Conservation (phyloP, 2,329 filamentous ascomycete species). For the Trichoderma sp. region DNA sequence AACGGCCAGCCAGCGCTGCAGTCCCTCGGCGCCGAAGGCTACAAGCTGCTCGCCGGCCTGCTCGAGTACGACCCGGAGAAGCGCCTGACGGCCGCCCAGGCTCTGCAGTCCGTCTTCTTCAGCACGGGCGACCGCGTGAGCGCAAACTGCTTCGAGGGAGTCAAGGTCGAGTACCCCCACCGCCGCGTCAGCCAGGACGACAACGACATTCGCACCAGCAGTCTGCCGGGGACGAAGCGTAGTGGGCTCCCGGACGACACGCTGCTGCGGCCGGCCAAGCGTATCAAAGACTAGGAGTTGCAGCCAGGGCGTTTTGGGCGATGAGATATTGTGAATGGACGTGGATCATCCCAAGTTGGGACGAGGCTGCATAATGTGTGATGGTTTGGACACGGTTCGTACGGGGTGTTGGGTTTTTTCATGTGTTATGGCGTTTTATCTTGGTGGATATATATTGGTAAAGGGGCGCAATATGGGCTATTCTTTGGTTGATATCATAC, state of each 20-base stretch:
- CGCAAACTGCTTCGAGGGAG: conserved; percentile 86
- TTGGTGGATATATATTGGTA: no score
- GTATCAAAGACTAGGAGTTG: conserved; percentile 56
- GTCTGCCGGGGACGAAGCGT: conserved; percentile 86
- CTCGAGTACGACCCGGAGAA: conserved; percentile 93
- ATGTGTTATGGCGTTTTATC: no score
- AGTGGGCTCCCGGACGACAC: conserved; percentile 82
- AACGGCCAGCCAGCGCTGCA: conserved; percentile 47
- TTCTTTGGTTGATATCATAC: no score
- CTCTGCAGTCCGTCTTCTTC: conserved; percentile 91
- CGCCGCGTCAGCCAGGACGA: conserved; percentile 91
- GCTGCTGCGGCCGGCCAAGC: conserved; percentile 64
- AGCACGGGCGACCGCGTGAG: conserved; percentile 70
- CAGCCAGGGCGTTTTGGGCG: no score
- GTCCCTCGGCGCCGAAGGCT: conserved; percentile 73
- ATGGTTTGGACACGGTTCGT: no score
- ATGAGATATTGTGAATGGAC: neutral
- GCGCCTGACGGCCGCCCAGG: conserved; percentile 82
- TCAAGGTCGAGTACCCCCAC: conserved; percentile 86
- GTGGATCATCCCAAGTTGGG: no score
- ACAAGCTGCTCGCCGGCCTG: conserved; percentile 76
- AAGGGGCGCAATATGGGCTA: no score
- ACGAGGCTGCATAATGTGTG: no score
- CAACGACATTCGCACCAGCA: conserved; percentile 90
- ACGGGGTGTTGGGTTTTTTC: no score